Conservation (phyloP, 768 basidiomycete species). For the Imleria badia region DNA sequence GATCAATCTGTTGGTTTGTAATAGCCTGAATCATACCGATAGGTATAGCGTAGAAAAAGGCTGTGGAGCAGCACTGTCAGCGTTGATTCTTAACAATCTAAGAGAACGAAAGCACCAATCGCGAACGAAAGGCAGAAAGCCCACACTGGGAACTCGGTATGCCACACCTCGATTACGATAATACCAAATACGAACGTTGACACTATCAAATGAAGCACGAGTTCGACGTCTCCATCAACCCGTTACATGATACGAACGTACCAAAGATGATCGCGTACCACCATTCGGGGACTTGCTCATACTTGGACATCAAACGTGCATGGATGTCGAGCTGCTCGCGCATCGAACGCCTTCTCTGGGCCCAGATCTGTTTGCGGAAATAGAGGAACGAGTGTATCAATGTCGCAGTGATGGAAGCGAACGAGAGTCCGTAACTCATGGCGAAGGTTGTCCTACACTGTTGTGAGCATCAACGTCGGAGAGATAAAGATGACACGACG, state of each 20-base stretch:
- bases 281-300: conserved; percentile 60
- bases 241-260: conserved; percentile 1
- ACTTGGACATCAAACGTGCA: conserved; percentile 55
- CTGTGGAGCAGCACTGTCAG: conserved; percentile 2
- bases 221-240: neutral
- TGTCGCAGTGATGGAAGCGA: conserved; percentile 77
- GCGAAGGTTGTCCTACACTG: conserved; percentile 57
- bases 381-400: conserved; percentile 70
- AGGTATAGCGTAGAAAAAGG: conserved; percentile 70
- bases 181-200: conserved; percentile 59
- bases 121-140: conserved; percentile 38
- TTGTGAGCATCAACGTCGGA: neutral
- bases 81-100: neutral
- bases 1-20: conserved; percentile 74
- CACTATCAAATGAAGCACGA: conserved; percentile 18
- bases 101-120: conserved; percentile 28
- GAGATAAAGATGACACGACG: neutral
- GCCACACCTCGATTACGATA: conserved; percentile 60
- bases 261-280: conserved; percentile 45
- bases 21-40: conserved; percentile 76
- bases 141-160: conserved; percentile 47
- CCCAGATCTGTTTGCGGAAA: conserved; percentile 79
- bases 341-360: conserved; percentile 66
- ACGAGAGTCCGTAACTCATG: conserved; percentile 77
- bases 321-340: conserved; percentile 78